A percentile compares a stretch with the other conserved stretches of the same genome.
Conservation (phyloP, 1,284 basidiomycete genomes). For the Rhodotorula sp. region DNA sequence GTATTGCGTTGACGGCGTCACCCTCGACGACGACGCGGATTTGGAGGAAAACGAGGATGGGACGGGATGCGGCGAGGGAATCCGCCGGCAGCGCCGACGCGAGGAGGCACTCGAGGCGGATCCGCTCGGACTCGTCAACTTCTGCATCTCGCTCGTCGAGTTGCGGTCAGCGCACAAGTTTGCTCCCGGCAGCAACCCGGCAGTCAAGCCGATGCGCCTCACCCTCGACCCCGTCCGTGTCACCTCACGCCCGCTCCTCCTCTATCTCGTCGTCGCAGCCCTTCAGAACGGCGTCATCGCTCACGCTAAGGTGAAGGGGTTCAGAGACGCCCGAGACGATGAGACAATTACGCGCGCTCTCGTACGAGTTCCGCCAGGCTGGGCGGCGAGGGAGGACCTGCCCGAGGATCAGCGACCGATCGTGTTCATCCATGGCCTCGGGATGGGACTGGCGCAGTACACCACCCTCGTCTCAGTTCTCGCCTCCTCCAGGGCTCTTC, state of each 20-base stretch:
- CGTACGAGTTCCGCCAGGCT: slow-evolving; percentile 58
- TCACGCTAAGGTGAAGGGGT: slow-evolving; percentile 57
- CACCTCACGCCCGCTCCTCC: slow-evolving; percentile 36
- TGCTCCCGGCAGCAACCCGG: slow-evolving; percentile 62
- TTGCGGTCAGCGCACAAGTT: slow-evolving; percentile 65
- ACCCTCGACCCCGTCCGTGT: slow-evolving; percentile 76
- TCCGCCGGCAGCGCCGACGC: background rate
- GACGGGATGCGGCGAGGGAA: background rate
- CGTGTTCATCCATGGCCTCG: slow-evolving; percentile 82
- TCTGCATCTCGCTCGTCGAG: slow-evolving; percentile 42
- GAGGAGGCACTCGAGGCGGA: slow-evolving; percentile 24
- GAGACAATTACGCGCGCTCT: slow-evolving; percentile 8
- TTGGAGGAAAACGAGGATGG: slow-evolving; percentile 17
- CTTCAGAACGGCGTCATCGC: slow-evolving; percentile 59
- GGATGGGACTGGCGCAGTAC: slow-evolving; percentile 62
- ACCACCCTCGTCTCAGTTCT: slow-evolving; percentile 51
- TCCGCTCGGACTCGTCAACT: slow-evolving; percentile 32
- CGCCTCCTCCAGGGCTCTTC: slow-evolving; percentile 50
- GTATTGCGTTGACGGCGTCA: slow-evolving; percentile 15
- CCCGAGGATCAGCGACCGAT: slow-evolving; percentile 59
- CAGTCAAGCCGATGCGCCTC: slow-evolving; percentile 64
- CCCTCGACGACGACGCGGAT: slow-evolving; percentile 25
- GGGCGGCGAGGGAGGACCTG: slow-evolving; percentile 56
- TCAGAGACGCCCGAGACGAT: slow-evolving; percentile 11
- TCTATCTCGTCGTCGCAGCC: slow-evolving; percentile 54